These are phyloP conservation scores for Eutrema heterophyllum DNA, from an alignment of 345 rosid species.

Conservation along the genomic window DNA sequence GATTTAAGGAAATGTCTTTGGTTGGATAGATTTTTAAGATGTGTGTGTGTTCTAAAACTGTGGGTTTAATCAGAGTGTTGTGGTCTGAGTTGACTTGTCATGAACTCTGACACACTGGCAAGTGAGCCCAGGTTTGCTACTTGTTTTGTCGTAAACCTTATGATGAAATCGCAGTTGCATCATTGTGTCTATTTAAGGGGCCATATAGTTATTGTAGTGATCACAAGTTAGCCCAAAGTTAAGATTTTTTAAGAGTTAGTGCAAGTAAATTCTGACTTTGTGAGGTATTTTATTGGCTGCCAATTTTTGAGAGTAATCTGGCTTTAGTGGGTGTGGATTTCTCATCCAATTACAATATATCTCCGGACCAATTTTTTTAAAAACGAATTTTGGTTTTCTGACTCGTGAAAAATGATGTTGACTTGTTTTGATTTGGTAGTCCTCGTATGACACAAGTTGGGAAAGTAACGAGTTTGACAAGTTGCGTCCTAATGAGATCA, in stretches of 20 bases:
- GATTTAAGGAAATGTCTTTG: slow-evolving; percentile 32
- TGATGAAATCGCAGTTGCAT: slow-evolving; percentile 24
- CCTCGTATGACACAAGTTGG: slow-evolving; percentile 30
- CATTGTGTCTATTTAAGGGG: slow-evolving; percentile 23
- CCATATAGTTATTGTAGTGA: slow-evolving; percentile 18
- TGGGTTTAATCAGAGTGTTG: slow-evolving; percentile 22
- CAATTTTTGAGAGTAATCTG: background rate
- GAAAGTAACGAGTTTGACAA: slow-evolving; percentile 27
- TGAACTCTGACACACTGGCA: slow-evolving; percentile 34
- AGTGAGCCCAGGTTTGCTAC: slow-evolving; percentile 30
- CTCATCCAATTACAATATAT: background rate
- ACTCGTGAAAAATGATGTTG: slow-evolving; percentile 23
- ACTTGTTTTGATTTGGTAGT: slow-evolving; percentile 2
- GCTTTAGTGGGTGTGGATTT: slow-evolving; percentile 2
- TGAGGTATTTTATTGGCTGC: background rate
- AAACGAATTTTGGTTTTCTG: background rate
- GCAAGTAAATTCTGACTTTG: slow-evolving; percentile 15
- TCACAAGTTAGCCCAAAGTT: slow-evolving; percentile 4
- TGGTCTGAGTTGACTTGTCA: slow-evolving; percentile 32
- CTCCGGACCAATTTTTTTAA: background rate
- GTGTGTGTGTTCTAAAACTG: slow-evolving; percentile 10
- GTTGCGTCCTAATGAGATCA: slow-evolving; percentile 21
- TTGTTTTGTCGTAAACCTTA: slow-evolving; percentile 25
- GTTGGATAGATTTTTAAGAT: slow-evolving; percentile 28
- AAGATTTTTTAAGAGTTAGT: background rate